Evolutionary conservation across 1,284 basidiomycete species (phyloP).

Genomic region (Heterobasidion irregulare): DNA sequence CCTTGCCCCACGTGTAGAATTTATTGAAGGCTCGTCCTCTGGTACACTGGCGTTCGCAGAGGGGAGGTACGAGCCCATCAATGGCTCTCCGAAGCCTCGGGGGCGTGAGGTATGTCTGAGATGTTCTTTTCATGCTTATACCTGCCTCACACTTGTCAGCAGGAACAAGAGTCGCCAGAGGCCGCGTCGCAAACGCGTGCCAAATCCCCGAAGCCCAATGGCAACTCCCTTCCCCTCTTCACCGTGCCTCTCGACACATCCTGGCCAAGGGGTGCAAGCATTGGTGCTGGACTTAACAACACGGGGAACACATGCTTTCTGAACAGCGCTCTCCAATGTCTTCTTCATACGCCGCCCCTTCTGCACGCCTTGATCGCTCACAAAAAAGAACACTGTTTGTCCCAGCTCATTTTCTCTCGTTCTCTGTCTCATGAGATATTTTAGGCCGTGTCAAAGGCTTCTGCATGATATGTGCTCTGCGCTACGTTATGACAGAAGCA

Average conservation of each 20-base stretch:
- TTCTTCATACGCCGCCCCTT: slow-evolving; percentile 91
- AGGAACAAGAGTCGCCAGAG: not conserved
- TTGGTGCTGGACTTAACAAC: slow-evolving; percentile 76
- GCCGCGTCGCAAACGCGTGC: slow-evolving; percentile 5
- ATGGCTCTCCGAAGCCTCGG: slow-evolving; percentile 38
- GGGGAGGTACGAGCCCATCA: slow-evolving; percentile 73
- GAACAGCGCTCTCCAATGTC: slow-evolving; percentile 91
- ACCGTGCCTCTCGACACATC: slow-evolving; percentile 44
- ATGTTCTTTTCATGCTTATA: not conserved
- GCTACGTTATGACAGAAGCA: slow-evolving; percentile 43
- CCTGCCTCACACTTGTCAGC: not conserved
- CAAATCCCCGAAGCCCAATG: slow-evolving; percentile 7
- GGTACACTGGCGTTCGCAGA: slow-evolving; percentile 59
- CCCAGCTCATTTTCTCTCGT: not conserved
- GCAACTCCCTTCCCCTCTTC: slow-evolving; percentile 28
- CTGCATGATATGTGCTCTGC: slow-evolving; percentile 74
- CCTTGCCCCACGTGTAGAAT: slow-evolving; percentile 68
- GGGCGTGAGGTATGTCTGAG: slow-evolving; percentile 27
- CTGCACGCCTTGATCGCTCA: slow-evolving; percentile 64
- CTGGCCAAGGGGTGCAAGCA: slow-evolving; percentile 39
- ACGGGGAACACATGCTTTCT: slow-evolving; percentile 97
- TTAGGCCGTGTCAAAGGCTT: slow-evolving; percentile 54
- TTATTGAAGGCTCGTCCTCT: slow-evolving; percentile 73
- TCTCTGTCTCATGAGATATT: slow-evolving; percentile 3
- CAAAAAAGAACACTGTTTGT: slow-evolving; percentile 28